phyloP scores from a whole-genome alignment of 192 early-diverging fungal species.

The Pilaira anomala region DNA sequence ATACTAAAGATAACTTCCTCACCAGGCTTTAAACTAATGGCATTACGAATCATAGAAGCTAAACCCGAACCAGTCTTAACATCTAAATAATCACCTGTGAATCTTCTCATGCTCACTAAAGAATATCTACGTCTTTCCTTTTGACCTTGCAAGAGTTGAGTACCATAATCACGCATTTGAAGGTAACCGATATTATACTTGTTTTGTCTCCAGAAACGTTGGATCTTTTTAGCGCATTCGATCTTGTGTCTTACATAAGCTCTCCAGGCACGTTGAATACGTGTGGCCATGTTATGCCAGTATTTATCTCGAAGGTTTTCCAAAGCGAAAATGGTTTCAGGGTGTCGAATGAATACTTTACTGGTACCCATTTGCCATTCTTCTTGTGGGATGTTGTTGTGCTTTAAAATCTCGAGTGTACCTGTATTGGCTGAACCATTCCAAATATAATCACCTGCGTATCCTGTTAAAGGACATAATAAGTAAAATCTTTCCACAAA shows the following conservation, averaged over 20 bases:
- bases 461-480: slow-evolving; percentile 68
- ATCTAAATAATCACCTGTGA: slow-evolving; percentile 88
- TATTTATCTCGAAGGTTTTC: slow-evolving; percentile 93
- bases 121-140: slow-evolving; percentile 93
- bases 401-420: slow-evolving; percentile 76
- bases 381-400: slow-evolving; percentile 74
- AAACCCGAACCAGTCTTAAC: slow-evolving; percentile 48
- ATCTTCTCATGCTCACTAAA: slow-evolving; percentile 77
- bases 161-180: slow-evolving; percentile 91
- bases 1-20: slow-evolving; percentile 62
- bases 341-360: slow-evolving; percentile 94
- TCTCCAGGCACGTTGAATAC: slow-evolving; percentile 90
- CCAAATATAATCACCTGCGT: slow-evolving; percentile 86
- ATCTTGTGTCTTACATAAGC: slow-evolving; percentile 66
- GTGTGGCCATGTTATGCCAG: slow-evolving; percentile 92
- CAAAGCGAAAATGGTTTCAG: slow-evolving; percentile 88
- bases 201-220: slow-evolving; percentile 71
- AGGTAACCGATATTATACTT: slow-evolving; percentile 87
- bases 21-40: slow-evolving; percentile 42
- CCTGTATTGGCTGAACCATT: slow-evolving; percentile 71
- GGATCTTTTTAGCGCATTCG: slow-evolving; percentile 65
- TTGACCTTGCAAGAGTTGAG: slow-evolving; percentile 80
- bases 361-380: slow-evolving; percentile 96
- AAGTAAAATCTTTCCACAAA: slow-evolving; percentile 74
- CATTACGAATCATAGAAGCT: slow-evolving; percentile 47